Conservation (phyloP, 257 asterid species). For the Gynochthodes officinalis region DNA sequence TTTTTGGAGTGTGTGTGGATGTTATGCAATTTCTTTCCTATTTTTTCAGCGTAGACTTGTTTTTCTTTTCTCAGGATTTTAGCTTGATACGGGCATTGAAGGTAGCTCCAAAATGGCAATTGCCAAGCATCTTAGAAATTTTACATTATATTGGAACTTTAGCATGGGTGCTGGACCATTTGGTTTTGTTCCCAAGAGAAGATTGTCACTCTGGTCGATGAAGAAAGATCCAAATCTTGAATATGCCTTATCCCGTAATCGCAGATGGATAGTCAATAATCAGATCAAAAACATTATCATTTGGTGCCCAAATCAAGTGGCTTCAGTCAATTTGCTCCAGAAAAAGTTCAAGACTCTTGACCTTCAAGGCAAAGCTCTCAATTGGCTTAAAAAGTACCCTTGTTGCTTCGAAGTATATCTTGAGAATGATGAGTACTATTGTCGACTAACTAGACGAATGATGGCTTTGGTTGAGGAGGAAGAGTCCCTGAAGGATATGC, state of each 20-base stretch:
- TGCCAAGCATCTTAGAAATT: slow-evolving; percentile 19
- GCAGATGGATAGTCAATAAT: slow-evolving; percentile 87
- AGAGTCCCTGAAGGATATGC: slow-evolving; percentile 64
- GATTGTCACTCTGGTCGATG: slow-evolving; percentile 83
- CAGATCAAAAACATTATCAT: slow-evolving; percentile 77
- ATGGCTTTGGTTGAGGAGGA: slow-evolving; percentile 75
- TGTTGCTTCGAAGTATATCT: slow-evolving; percentile 76
- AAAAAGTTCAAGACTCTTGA: slow-evolving; percentile 78
- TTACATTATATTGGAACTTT: slow-evolving; percentile 21
- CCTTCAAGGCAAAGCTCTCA: slow-evolving; percentile 78
- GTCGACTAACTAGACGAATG: slow-evolving; percentile 68
- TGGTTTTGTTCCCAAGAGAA: slow-evolving; percentile 22
- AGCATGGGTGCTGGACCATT: slow-evolving; percentile 14
- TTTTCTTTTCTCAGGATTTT: neutral
- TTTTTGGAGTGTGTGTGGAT: neutral
- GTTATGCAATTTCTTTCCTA: neutral
- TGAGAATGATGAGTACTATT: slow-evolving; percentile 53
- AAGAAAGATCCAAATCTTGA: slow-evolving; percentile 93
- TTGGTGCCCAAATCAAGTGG: slow-evolving; percentile 60
- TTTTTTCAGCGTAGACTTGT: neutral
- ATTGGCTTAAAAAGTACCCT: slow-evolving; percentile 91
- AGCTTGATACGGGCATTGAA: neutral
- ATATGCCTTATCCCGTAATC: slow-evolving; percentile 69
- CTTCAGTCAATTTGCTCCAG: slow-evolving; percentile 60
- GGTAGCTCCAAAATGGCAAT: slow-evolving; percentile 28